Percentiles rank a stretch among this genome's conserved stretches.
phyloP scores from a whole-genome alignment of 257 asterid genomes.

The Lycium ferocissimum region DNA sequence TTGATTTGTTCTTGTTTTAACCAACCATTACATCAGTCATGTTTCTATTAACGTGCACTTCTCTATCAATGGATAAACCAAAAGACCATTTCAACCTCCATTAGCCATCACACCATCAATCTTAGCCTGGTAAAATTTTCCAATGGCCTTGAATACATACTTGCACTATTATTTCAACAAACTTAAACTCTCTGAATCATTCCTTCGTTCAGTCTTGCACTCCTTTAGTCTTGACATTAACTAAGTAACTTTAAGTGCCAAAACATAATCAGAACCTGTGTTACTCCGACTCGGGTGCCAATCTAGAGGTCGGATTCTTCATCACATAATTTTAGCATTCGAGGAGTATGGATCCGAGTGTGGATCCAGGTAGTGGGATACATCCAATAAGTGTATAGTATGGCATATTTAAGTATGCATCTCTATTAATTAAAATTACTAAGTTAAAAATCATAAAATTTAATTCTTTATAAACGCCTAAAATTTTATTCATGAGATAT shows the following conservation, averaged over 20 bases:
- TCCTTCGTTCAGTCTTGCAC: background rate
- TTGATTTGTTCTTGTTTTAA: background rate
- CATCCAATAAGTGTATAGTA: background rate
- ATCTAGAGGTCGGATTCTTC: background rate
- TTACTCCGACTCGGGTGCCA: background rate
- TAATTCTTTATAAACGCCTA: background rate
- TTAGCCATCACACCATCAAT: background rate
- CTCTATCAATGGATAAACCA: background rate
- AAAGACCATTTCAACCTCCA: background rate
- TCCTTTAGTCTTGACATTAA: background rate
- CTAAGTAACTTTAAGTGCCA: background rate
- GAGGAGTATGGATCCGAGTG: background rate
- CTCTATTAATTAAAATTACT: background rate
- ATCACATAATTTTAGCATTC: constrained; percentile 10
- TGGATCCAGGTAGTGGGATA: background rate
- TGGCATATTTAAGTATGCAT: background rate
- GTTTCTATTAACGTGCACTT: constrained; percentile 11
- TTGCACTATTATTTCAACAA: constrained; percentile 25
- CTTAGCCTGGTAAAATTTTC: background rate
- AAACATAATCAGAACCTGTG: background rate
- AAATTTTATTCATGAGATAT: background rate
- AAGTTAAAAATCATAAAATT: background rate
- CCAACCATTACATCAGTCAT: background rate
- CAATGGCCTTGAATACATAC: background rate
- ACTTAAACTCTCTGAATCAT: background rate